These are phyloP conservation scores for Coelastrella sp. DNA, from an alignment of 139 green algal genomes.

Conservation along the genomic window DNA sequence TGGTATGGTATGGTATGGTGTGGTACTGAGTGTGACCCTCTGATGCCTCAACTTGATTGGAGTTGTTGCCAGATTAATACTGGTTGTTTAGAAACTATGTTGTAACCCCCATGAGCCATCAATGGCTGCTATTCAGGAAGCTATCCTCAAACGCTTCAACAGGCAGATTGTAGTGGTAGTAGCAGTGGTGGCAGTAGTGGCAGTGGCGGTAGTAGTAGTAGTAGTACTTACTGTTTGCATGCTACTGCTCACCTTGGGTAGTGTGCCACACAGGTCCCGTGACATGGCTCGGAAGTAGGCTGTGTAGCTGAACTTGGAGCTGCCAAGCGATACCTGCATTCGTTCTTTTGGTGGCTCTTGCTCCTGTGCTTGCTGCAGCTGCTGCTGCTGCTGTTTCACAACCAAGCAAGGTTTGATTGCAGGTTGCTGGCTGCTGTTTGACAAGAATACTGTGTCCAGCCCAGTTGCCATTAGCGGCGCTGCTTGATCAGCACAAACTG, in stretches of 20 bases:
- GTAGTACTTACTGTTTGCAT: not conserved
- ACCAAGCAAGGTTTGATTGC: not conserved
- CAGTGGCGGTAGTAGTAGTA: not conserved
- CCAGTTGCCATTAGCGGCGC: not conserved
- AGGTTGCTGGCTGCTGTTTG: not conserved
- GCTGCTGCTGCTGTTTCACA: not conserved
- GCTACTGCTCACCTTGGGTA: not conserved
- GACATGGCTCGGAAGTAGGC: not conserved
- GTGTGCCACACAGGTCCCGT: not conserved
- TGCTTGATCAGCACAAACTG: not conserved
- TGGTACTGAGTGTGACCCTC: too few relatives aligned
- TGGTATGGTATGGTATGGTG: too few relatives aligned
- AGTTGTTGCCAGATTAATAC: too few relatives aligned
- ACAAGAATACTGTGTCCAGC: not conserved
- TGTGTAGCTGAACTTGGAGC: not conserved
- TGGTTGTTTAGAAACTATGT: too few relatives aligned
- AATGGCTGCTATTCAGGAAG: too few relatives aligned
- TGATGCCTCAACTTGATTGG: too few relatives aligned
- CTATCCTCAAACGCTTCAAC: too few relatives aligned
- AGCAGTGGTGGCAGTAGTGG: not conserved
- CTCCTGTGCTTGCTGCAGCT: not conserved
- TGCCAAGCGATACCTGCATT: not conserved
- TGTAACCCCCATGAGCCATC: too few relatives aligned
- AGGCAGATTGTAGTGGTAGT: too few relatives aligned
- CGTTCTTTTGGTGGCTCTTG: not conserved